Evolutionary conservation across 2,329 filamentous ascomycete genomes (phyloP), one percentile per base, ranked within the genome.

Genomic region (Ophiostoma sp.): DNA sequence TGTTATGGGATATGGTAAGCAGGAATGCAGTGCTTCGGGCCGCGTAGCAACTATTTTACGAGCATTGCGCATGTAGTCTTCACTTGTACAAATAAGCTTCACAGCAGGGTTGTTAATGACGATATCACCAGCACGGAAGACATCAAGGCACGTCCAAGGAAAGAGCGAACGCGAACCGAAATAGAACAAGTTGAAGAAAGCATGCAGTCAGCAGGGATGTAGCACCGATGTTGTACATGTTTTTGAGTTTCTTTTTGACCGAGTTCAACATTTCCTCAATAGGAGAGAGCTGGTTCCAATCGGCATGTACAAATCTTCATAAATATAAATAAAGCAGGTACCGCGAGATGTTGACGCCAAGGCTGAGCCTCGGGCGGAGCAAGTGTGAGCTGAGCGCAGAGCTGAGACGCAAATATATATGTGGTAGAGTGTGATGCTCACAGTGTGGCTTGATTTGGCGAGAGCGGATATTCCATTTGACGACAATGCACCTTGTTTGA

Each of bases 401-500:
- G 44, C 44, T 48, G 44, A 48, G 44, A 20, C 20, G 20, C 6
- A 17, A 7, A 5, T n/a, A 48, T 20, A n/a, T 4, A 48, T 20
- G 44, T 48, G 44, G 4, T 31, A 31, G 7, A 48, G 20, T 48
- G 44, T 4, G n/a, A 20, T n/a, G 39, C 13, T 41, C 39, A 41
- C 15, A 31, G 39, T 41, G 44, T 48, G 44, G 44, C 44, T 48
- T 48, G 44, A 17, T 20, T n/a, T 48, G 44, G 4, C 4, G 41
- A 15, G 41, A 10, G 36, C 10, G 13, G 20, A 23, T 27, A 57
- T 27, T 27, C 52, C 17, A 23, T n/a, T 57, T 57, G 52, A 57
- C 10, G 8, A 57, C n/a, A 57, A 57, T 57, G 52, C 52, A 57
- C 52, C 52, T 57, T 57, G 52, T 57, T 57, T 57, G 52, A 57